phyloP scores from a whole-genome alignment of 164 flowering plant species.

The Annona squamosa region DNA sequence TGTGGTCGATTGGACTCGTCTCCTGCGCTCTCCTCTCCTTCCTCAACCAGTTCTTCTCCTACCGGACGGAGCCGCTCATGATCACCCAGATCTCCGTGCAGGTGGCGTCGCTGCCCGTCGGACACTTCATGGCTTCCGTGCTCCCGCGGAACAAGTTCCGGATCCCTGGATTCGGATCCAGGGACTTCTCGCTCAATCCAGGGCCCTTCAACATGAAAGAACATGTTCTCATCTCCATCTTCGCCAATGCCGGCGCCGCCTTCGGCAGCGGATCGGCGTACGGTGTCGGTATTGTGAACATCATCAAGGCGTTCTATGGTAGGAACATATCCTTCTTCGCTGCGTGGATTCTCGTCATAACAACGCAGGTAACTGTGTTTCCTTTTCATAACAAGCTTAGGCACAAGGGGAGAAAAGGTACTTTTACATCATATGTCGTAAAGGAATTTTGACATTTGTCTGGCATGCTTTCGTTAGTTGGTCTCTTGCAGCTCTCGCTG shows the following conservation, averaged over 20 bases:
- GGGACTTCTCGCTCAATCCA: conserved; percentile 49
- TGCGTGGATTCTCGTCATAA: conserved; percentile 54
- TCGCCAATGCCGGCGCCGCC: conserved; percentile 72
- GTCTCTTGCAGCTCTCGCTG: too few species aligned
- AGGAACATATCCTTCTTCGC: conserved; percentile 50
- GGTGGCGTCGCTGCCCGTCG: conserved; percentile 57
- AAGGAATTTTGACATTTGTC: too few species aligned
- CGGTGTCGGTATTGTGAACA: conserved; percentile 49
- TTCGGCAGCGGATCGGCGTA: conserved; percentile 57
- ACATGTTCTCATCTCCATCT: conserved; percentile 63
- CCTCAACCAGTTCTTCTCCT: conserved; percentile 78
- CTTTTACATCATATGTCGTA: too few species aligned
- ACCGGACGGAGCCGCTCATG: conserved; percentile 60
- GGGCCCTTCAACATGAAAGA: conserved; percentile 81
- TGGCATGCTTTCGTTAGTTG: too few species aligned
- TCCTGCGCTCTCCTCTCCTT: conserved; percentile 67
- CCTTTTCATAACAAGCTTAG: too few species aligned
- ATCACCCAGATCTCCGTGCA: conserved; percentile 60
- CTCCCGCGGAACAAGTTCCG: conserved; percentile 40
- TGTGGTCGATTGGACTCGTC: conserved; percentile 74
- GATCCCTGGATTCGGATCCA: conserved; percentile 27
- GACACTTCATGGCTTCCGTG: conserved; percentile 49
- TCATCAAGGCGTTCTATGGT: conserved; percentile 58
- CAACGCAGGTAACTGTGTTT: conserved; percentile 49
- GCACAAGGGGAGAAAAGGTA: too few species aligned